A percentile compares a stretch with the other conserved stretches of the same genome.
These are phyloP conservation scores for Naganishia kalamii DNA, from an alignment of 768 basidiomycete genomes.

Conservation along the genomic window DNA sequence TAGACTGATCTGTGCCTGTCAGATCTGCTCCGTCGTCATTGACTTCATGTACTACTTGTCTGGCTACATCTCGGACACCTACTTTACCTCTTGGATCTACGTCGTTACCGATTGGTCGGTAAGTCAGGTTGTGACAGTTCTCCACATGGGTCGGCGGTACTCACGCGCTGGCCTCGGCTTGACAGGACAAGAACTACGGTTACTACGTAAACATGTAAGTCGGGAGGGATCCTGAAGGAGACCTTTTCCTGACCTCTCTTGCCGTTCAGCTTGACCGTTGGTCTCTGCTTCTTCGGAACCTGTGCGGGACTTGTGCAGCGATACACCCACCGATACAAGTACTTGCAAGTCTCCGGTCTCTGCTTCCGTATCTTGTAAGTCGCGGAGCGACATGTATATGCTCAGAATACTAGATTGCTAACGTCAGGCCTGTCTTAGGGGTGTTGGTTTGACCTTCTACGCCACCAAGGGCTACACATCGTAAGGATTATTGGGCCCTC, in stretches of 20 bases:
- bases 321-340: slow-evolving; percentile 46
- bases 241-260: not conserved
- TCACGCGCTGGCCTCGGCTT: not conserved
- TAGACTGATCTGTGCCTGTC: not conserved
- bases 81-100: slow-evolving; percentile 36
- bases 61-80: slow-evolving; percentile 27
- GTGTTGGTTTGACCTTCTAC: slow-evolving; percentile 33
- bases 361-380: slow-evolving; percentile 34
- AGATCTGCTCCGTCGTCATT: slow-evolving; percentile 31
- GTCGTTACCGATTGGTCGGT: slow-evolving; percentile 47
- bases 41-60: slow-evolving; percentile 38
- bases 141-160: slow-evolving; percentile 22
- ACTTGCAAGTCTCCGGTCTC: slow-evolving; percentile 36
- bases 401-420: not conserved
- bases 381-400: not conserved
- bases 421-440: slow-evolving; percentile 19
- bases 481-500: not conserved
- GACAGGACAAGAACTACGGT: slow-evolving; percentile 27
- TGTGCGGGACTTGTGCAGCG: slow-evolving; percentile 39
- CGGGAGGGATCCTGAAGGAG: slow-evolving; percentile 15
- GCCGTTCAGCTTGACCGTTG: slow-evolving; percentile 20
- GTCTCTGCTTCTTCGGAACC: slow-evolving; percentile 42
- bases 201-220: slow-evolving; percentile 23
- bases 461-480: slow-evolving; percentile 24
- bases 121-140: slow-evolving; percentile 28